A percentile compares a stretch with the other conserved stretches of the same genome.
These are phyloP conservation scores for Fabrea salina DNA, from an alignment of 169 alveolate genomes.

Conservation along the genomic window DNA sequence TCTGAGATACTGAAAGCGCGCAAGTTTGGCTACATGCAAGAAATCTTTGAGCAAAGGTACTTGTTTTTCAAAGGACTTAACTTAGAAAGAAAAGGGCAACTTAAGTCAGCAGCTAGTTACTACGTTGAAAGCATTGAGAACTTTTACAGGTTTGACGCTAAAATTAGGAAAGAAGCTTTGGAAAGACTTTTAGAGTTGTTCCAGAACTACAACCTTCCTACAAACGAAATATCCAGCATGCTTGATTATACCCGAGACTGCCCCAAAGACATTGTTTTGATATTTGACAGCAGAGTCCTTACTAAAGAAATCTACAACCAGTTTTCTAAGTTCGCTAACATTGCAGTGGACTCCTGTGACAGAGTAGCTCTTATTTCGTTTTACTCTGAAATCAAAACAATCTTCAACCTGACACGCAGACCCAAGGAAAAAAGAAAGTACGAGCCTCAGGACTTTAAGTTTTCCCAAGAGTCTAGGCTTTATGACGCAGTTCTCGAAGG, in stretches of 20 bases:
- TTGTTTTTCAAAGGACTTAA: background rate
- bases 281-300: background rate
- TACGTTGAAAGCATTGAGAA: background rate
- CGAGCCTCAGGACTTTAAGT: background rate
- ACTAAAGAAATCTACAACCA: background rate
- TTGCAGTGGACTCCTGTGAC: background rate
- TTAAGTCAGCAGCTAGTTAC: background rate
- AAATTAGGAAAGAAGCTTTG: background rate
- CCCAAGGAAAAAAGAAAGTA: background rate
- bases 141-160: background rate
- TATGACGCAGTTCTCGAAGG: background rate
- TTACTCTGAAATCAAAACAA: background rate
- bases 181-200: background rate
- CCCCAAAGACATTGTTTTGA: background rate
- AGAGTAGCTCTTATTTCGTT: background rate
- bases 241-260: background rate
- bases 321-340: background rate
- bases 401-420: background rate
- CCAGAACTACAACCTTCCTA: background rate
- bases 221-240: background rate
- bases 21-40: too few relatives aligned
- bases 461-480: background rate
- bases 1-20: background rate
- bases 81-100: background rate
- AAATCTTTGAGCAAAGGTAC: background rate